phyloP scores from a whole-genome alignment of 495 filamentous ascomycete species.

The Aspergillus baeticus region DNA sequence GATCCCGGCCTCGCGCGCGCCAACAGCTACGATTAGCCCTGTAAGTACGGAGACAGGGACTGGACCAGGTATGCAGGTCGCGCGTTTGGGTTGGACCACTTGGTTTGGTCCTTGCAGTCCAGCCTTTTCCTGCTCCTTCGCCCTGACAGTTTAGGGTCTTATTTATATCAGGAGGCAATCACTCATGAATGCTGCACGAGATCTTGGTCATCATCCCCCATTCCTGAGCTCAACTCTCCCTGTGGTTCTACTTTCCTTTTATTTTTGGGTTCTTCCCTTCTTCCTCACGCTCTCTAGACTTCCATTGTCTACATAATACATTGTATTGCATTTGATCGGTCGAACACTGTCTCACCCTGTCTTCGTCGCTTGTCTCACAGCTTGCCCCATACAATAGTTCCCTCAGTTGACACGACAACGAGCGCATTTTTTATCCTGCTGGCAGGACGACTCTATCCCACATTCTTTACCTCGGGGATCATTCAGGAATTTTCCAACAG shows the following conservation, averaged over 20 bases:
- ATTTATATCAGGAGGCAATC: slow-evolving; percentile 18
- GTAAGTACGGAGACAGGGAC: slow-evolving; percentile 12
- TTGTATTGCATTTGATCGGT: slow-evolving; percentile 10
- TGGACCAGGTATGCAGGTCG: slow-evolving; percentile 18
- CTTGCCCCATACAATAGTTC: slow-evolving; percentile 25
- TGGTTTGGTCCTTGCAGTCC: slow-evolving; percentile 20
- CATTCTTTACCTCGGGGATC: slow-evolving; percentile 29
- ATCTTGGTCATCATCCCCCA: slow-evolving; percentile 13
- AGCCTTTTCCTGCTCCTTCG: slow-evolving; percentile 9
- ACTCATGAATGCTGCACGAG: slow-evolving; percentile 14
- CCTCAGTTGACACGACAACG: slow-evolving; percentile 49
- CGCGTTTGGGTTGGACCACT: slow-evolving; percentile 16
- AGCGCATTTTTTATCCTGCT: slow-evolving; percentile 36
- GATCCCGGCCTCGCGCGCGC: slow-evolving; percentile 18
- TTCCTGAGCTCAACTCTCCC: slow-evolving; percentile 3
- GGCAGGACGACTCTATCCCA: slow-evolving; percentile 35
- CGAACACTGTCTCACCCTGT: slow-evolving; percentile 21
- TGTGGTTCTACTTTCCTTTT: slow-evolving; percentile 6
- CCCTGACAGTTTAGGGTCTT: not conserved
- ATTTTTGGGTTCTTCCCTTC: not conserved
- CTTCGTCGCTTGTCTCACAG: slow-evolving; percentile 32
- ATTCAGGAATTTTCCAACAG: slow-evolving; percentile 9
- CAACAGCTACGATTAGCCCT: slow-evolving; percentile 13
- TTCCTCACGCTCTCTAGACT: slow-evolving; percentile 8
- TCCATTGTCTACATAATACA: slow-evolving; percentile 3